A percentile compares a stretch with the other conserved stretches of the same genome.
Conservation (phyloP, 1,284 basidiomycete genomes). For the Cryptococcus amylolentus region DNA sequence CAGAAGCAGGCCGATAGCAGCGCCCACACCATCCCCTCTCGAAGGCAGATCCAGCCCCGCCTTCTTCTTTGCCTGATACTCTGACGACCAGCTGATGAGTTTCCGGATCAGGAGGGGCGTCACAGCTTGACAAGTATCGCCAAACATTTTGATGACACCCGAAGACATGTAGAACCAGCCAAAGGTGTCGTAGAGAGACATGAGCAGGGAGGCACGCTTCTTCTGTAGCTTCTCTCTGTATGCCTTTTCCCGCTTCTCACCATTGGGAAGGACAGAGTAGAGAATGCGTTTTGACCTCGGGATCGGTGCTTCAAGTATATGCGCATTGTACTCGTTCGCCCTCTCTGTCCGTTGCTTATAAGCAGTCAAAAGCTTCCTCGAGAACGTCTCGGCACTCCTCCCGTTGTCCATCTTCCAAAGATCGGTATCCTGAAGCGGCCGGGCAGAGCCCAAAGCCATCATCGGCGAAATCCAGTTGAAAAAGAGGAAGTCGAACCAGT, state of each 20-base stretch:
- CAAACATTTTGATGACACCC: conserved; percentile 70
- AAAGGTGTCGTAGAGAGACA: conserved; percentile 76
- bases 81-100: conserved; percentile 69
- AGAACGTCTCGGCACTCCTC: conserved; percentile 59
- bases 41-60: conserved; percentile 52
- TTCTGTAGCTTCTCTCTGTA: conserved; percentile 56
- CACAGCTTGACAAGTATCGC: conserved; percentile 68
- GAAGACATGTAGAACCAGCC: conserved; percentile 78
- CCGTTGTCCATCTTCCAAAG: conserved; percentile 70
- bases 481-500: conserved; percentile 56
- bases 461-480: conserved; percentile 73
- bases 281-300: conserved; percentile 28
- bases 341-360: conserved; percentile 61
- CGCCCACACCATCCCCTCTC: conserved; percentile 69
- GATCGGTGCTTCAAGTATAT: conserved; percentile 52
- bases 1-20: conserved; percentile 65
- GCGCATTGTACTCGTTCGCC: conserved; percentile 67
- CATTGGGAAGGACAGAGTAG: conserved; percentile 30
- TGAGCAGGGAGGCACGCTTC: conserved; percentile 64
- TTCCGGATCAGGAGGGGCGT: conserved; percentile 75
- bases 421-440: conserved; percentile 76
- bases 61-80: conserved; percentile 59
- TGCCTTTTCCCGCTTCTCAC: conserved; percentile 35
- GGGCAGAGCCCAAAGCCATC: conserved; percentile 57
- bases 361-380: conserved; percentile 61